Percentiles rank a stretch among this genome's conserved stretches.
Evolutionary conservation across 169 alveolate species (phyloP).

Genomic region (Ichthyophthirius multifiliis): DNA sequence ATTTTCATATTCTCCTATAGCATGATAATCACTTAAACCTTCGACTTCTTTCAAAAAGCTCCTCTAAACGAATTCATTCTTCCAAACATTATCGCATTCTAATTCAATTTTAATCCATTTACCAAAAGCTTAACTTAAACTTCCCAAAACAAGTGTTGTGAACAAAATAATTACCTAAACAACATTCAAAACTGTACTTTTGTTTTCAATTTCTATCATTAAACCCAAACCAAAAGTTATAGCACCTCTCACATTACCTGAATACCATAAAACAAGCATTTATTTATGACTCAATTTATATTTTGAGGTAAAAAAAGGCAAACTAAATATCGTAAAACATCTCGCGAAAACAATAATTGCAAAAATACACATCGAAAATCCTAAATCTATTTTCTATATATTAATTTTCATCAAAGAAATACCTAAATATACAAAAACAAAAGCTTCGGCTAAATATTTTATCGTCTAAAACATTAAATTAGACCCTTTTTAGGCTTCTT

Average conservation of each 20-base stretch:
- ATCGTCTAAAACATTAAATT: constrained; percentile 48
- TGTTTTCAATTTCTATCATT: neutral
- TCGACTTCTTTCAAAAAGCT: too few species aligned
- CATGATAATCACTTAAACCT: too few species aligned
- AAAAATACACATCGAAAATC: constrained; percentile 40
- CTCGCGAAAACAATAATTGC: constrained; percentile 39
- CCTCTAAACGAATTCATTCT: too few species aligned
- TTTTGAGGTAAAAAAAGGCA: constrained; percentile 23
- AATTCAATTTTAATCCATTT: neutral
- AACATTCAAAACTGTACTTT: neutral
- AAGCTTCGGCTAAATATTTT: constrained; percentile 58
- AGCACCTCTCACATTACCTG: constrained; percentile 36
- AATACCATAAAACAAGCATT: constrained; percentile 26
- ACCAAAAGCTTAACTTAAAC: neutral
- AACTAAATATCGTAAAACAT: constrained; percentile 42
- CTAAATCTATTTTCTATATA: constrained; percentile 27
- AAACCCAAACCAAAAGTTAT: neutral
- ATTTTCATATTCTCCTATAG: too few species aligned
- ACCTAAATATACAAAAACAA: constrained; percentile 61
- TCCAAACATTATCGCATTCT: too few species aligned
- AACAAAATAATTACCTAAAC: neutral
- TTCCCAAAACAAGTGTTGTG: neutral
- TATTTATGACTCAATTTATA: constrained; percentile 10
- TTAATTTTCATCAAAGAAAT: constrained; percentile 42
- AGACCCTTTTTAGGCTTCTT: constrained; percentile 48